A percentile compares a stretch with the other conserved stretches of the same genome.
phyloP scores from a whole-genome alignment of 495 filamentous ascomycete species.

The Aspergillus asperescens region DNA sequence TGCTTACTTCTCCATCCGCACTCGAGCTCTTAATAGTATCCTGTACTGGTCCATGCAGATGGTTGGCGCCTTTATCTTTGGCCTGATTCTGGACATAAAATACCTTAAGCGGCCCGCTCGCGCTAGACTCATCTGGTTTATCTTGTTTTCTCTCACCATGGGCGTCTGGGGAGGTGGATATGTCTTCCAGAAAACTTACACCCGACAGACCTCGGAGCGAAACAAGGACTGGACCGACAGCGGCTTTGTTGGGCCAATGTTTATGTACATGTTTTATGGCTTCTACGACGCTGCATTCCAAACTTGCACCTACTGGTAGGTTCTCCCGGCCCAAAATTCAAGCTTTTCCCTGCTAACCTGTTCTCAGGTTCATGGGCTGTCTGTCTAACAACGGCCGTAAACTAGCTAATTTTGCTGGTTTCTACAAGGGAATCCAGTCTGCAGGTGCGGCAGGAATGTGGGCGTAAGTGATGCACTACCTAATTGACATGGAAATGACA shows the following conservation, averaged over 20 bases:
- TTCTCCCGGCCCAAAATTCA: constrained; percentile 1
- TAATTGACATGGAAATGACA: neutral
- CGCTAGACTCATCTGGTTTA: constrained; percentile 63
- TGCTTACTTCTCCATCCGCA: constrained; percentile 75
- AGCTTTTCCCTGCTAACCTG: neutral
- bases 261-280: constrained; percentile 91
- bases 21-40: constrained; percentile 74
- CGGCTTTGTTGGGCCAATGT: constrained; percentile 75
- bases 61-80: constrained; percentile 72
- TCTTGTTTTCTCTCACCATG: constrained; percentile 70
- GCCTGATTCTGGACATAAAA: constrained; percentile 65
- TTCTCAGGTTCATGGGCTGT: constrained; percentile 78
- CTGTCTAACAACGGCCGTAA: constrained; percentile 87
- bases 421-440: constrained; percentile 96
- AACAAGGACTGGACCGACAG: constrained; percentile 59
- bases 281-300: constrained; percentile 87
- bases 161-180: constrained; percentile 85
- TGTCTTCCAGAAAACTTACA: constrained; percentile 64
- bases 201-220: constrained; percentile 45
- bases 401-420: constrained; percentile 87
- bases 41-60: constrained; percentile 90
- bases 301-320: constrained; percentile 81
- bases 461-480: constrained; percentile 42
- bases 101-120: constrained; percentile 62
- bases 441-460: constrained; percentile 88